phyloP scores from a whole-genome alignment of 768 basidiomycete genomes.

The Hirschioporus abietinus region DNA sequence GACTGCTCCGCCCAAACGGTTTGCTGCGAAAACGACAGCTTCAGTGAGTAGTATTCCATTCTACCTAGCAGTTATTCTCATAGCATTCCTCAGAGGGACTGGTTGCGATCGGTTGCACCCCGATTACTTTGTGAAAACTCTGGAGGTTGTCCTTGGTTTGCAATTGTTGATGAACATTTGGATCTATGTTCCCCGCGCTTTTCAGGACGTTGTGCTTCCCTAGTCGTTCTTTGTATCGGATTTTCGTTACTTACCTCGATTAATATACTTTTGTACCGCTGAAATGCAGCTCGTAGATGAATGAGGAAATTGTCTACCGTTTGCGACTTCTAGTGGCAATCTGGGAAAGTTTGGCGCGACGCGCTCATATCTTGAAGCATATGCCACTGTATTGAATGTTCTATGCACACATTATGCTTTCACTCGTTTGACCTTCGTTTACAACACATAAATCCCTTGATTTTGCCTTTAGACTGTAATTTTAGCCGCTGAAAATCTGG shows the following conservation, averaged over 20 bases:
- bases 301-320: too few species aligned
- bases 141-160: not conserved
- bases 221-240: not conserved
- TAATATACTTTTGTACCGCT: not conserved
- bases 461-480: not conserved
- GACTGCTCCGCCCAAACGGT: slow-evolving; percentile 11
- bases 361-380: not conserved
- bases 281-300: not conserved
- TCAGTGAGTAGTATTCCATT: not conserved
- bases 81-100: slow-evolving; percentile 19
- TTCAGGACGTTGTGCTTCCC: not conserved
- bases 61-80: not conserved
- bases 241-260: not conserved
- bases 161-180: not conserved
- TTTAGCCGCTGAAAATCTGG: not conserved
- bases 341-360: too few species aligned
- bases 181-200: not conserved
- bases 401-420: not conserved
- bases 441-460: not conserved
- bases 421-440: not conserved
- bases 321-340: too few species aligned
- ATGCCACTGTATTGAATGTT: not conserved
- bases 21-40: slow-evolving; percentile 16
- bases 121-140: slow-evolving; percentile 22
- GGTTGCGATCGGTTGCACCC: slow-evolving; percentile 32